These are phyloP conservation scores for Halenospora varia DNA, from an alignment of 495 filamentous ascomycete species.

Conservation along the genomic window DNA sequence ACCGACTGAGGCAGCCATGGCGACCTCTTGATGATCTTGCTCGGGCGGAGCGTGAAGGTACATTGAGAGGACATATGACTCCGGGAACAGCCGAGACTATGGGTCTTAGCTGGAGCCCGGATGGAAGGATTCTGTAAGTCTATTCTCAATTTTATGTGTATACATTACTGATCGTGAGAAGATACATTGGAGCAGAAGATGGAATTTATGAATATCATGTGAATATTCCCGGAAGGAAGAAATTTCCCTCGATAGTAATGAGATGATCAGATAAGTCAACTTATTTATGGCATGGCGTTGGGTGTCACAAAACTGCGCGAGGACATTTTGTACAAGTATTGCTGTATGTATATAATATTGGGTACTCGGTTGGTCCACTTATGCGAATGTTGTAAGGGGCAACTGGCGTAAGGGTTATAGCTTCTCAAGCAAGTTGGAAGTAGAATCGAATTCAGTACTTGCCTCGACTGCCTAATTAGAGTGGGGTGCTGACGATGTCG, in stretches of 20 bases:
- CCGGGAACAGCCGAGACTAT: conserved; percentile 39
- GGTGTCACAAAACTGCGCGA: not conserved
- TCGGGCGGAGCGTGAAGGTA: conserved; percentile 6
- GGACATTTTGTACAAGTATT: too few species aligned
- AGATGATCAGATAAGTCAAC: conserved; percentile 36
- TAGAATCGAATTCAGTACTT: too few species aligned
- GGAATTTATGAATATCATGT: conserved; percentile 72
- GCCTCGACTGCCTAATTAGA: too few species aligned
- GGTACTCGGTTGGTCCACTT: too few species aligned
- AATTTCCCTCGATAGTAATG: conserved; percentile 56
- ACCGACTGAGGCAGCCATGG: conserved; percentile 20
- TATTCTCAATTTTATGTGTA: not conserved
- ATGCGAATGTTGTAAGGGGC: too few species aligned
- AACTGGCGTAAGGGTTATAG: too few species aligned
- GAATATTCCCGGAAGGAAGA: conserved; percentile 60
- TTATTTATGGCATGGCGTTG: not conserved
- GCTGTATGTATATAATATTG: not conserved
- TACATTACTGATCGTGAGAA: conserved; percentile 27
- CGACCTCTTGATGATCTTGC: conserved; percentile 10
- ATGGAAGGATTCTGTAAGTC: conserved; percentile 68
- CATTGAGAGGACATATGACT: not conserved
- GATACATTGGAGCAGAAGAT: conserved; percentile 68
- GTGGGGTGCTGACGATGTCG: too few species aligned
- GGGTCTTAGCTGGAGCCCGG: conserved; percentile 65
- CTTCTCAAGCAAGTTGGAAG: too few species aligned